A percentile compares a stretch with the other conserved stretches of the same genome.
These are phyloP conservation scores for Cryptococcus maquisensis DNA, from an alignment of 1,284 basidiomycete genomes.

Conservation along the genomic window DNA sequence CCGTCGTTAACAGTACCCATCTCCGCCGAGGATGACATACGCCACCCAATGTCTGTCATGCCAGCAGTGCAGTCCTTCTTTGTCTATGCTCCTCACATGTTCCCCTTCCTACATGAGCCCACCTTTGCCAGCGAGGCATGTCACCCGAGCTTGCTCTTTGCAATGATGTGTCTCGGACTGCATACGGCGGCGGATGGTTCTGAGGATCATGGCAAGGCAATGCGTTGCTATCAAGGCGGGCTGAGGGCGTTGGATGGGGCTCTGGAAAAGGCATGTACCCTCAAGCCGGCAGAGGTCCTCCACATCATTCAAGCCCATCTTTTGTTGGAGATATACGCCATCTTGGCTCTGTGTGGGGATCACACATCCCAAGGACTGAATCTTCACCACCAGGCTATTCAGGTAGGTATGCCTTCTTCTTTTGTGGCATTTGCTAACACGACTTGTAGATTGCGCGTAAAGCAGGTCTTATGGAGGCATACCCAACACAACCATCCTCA, in stretches of 20 bases:
- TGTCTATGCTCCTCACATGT: background rate
- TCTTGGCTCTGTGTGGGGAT: conserved; percentile 1
- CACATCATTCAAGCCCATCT: conserved; percentile 8
- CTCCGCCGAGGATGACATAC: background rate
- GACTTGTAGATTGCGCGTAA: conserved; percentile 1
- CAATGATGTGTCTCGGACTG: conserved; percentile 2
- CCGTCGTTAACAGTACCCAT: background rate
- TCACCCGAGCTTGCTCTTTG: conserved; percentile 2
- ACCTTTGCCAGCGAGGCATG: background rate
- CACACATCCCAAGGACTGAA: conserved; percentile 1
- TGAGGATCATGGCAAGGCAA: background rate
- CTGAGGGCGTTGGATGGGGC: background rate
- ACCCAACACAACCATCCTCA: background rate
- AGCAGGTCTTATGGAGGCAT: conserved; percentile 7
- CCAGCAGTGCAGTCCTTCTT: background rate
- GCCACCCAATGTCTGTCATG: background rate
- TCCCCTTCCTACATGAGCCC: conserved; percentile 7
- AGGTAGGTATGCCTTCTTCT: background rate
- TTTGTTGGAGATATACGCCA: conserved; percentile 3
- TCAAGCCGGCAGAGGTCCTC: background rate
- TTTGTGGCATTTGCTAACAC: background rate
- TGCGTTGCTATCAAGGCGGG: background rate
- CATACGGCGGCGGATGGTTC: background rate
- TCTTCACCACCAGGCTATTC: conserved; percentile 1
- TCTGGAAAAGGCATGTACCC: background rate